These are phyloP conservation scores for Phytophthora gonapodyides DNA, from an alignment of 352 stramenopile species.

Conservation along the genomic window DNA sequence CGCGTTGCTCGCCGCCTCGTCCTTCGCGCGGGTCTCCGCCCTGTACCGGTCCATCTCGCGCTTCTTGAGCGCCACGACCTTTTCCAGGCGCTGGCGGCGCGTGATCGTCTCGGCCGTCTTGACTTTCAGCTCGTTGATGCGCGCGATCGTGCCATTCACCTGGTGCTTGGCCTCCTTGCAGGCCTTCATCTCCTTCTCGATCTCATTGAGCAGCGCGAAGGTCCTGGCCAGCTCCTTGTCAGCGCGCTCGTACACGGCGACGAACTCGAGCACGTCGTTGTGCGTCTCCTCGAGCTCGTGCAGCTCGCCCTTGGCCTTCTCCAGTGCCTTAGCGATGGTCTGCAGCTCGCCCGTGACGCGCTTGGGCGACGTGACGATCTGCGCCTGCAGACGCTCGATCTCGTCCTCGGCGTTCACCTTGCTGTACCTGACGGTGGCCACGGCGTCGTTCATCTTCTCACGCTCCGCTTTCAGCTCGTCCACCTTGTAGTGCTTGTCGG, in stretches of 20 bases:
- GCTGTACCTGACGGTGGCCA: constrained; percentile 64
- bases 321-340: constrained; percentile 59
- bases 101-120: constrained; percentile 60
- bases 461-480: constrained; percentile 78
- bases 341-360: constrained; percentile 78
- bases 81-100: constrained; percentile 73
- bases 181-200: constrained; percentile 63
- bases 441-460: constrained; percentile 84
- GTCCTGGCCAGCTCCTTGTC: constrained; percentile 75
- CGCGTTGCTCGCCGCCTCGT: constrained; percentile 61
- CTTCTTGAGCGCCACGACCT: constrained; percentile 71
- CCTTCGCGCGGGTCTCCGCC: constrained; percentile 65
- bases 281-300: constrained; percentile 67
- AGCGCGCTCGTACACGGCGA: constrained; percentile 67
- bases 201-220: constrained; percentile 63
- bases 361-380: constrained; percentile 93
- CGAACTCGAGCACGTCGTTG: constrained; percentile 58
- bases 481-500: constrained; percentile 84
- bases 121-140: constrained; percentile 57
- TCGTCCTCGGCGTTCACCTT: constrained; percentile 85
- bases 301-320: constrained; percentile 72
- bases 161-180: constrained; percentile 78
- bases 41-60: constrained; percentile 70
- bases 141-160: constrained; percentile 56
- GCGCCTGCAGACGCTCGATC: constrained; percentile 73